Percentiles rank a stretch among this genome's conserved stretches.
Conservation (phyloP, 306 rosid genomes). For the Elaeagnus macrophylla region DNA sequence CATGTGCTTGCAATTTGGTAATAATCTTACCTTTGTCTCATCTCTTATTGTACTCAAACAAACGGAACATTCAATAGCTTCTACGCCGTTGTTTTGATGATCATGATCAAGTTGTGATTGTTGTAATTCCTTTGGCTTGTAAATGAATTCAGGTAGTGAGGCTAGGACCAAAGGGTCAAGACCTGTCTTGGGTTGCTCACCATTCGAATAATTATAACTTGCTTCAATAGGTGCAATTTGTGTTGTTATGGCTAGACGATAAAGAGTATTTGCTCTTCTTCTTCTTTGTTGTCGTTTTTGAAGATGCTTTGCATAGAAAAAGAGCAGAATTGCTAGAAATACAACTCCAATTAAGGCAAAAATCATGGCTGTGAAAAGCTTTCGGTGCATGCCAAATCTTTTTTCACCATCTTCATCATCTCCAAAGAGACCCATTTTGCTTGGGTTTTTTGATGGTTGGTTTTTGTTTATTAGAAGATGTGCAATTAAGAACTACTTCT, state of each 20-base stretch:
- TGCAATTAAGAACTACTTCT: no score
- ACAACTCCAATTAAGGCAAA: constrained; percentile 21
- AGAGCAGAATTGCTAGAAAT: constrained; percentile 6
- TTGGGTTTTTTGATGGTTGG: no score
- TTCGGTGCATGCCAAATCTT: constrained; percentile 3
- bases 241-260: not conserved
- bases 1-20: constrained; percentile 45
- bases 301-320: constrained; percentile 8
- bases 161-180: constrained; percentile 30
- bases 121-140: constrained; percentile 20
- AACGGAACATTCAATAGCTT: constrained; percentile 39
- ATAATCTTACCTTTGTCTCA: constrained; percentile 26
- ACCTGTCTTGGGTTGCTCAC: constrained; percentile 16
- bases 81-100: not conserved
- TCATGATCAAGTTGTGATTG: constrained; percentile 13
- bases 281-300: constrained; percentile 17
- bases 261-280: not conserved
- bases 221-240: constrained; percentile 20
- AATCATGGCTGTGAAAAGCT: not conserved
- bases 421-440: no score
- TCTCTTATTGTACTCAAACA: constrained; percentile 29
- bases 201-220: not conserved
- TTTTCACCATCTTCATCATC: not conserved
- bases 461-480: no score
- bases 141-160: constrained; percentile 34